phyloP scores from a whole-genome alignment of 495 filamentous ascomycete genomes.

The Staphylotrichum longicolle region DNA sequence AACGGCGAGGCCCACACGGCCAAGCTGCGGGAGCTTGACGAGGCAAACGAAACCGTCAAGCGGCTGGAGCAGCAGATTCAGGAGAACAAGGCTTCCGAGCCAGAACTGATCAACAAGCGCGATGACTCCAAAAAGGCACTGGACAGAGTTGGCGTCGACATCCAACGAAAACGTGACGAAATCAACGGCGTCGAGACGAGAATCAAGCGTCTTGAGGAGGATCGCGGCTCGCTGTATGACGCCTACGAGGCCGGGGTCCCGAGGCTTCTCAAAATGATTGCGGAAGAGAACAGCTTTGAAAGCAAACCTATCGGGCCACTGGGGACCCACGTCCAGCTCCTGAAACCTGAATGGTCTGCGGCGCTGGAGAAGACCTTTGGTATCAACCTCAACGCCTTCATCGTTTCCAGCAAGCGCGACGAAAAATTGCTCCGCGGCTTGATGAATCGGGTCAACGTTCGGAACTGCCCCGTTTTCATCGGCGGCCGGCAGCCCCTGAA shows the following conservation, averaged over 20 bases:
- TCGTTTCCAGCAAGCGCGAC: conserved; percentile 74
- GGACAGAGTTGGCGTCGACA: conserved; percentile 36
- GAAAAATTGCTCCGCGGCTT: conserved; percentile 57
- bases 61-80: conserved; percentile 40
- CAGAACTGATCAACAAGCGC: conserved; percentile 33
- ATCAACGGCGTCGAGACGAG: conserved; percentile 49
- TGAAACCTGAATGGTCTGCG: conserved; percentile 79
- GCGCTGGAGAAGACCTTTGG: conserved; percentile 75
- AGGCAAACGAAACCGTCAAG: conserved; percentile 50
- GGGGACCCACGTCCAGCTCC: conserved; percentile 68
- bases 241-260: conserved; percentile 64
- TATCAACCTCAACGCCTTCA: conserved; percentile 63
- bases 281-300: conserved; percentile 61
- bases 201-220: conserved; percentile 34
- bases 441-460: conserved; percentile 57
- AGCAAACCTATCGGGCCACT: conserved; percentile 80
- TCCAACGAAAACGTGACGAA: conserved; percentile 44
- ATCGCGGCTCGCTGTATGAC: conserved; percentile 32
- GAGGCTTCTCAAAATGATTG: conserved; percentile 62
- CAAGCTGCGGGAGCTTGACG: conserved; percentile 44
- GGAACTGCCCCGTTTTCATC: conserved; percentile 64
- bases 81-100: conserved; percentile 35
- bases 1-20: conserved; percentile 47
- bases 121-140: conserved; percentile 45
- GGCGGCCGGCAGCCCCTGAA: conserved; percentile 58